phyloP scores from a whole-genome alignment of 305 asterid genomes.

The Solanum hybrid region DNA sequence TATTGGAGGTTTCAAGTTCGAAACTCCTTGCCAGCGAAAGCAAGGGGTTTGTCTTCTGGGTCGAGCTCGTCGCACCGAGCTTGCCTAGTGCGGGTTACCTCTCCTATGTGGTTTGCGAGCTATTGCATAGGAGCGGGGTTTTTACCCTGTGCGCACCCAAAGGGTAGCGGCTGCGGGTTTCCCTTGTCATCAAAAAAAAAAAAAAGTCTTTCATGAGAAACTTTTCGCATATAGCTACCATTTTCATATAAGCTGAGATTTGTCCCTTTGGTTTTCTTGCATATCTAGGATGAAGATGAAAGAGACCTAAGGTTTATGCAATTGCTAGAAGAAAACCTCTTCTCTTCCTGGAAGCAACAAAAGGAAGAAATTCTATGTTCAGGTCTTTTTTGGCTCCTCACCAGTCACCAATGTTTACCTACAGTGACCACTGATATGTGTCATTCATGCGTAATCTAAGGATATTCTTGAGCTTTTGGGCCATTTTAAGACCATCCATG shows the following conservation, averaged over 20 bases:
- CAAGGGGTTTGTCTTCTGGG: too few species aligned
- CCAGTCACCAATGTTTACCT: neutral
- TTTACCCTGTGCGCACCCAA: too few species aligned
- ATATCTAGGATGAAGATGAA: conserved; percentile 9
- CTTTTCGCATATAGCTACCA: neutral
- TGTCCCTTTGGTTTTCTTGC: neutral
- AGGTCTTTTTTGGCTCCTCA: conserved; percentile 6
- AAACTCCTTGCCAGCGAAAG: too few species aligned
- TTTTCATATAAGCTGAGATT: neutral
- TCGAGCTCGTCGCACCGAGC: too few species aligned
- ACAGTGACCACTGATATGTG: neutral
- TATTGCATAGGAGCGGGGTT: too few species aligned
- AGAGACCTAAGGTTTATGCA: neutral
- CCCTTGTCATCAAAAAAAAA: too few species aligned
- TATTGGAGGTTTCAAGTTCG: too few species aligned
- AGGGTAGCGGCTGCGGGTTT: too few species aligned
- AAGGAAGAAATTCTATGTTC: conserved; percentile 17
- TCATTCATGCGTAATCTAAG: neutral
- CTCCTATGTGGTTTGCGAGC: too few species aligned
- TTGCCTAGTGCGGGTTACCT: too few species aligned
- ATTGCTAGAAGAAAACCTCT: conserved; percentile 15
- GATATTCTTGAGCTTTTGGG: neutral
- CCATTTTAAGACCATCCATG: neutral
- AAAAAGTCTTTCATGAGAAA: neutral
- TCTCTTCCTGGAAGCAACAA: conserved; percentile 28